Percentiles rank a stretch among this genome's conserved stretches.
Conservation (phyloP, 2,329 filamentous ascomycete genomes). For the Sporothrix schenckii region DNA sequence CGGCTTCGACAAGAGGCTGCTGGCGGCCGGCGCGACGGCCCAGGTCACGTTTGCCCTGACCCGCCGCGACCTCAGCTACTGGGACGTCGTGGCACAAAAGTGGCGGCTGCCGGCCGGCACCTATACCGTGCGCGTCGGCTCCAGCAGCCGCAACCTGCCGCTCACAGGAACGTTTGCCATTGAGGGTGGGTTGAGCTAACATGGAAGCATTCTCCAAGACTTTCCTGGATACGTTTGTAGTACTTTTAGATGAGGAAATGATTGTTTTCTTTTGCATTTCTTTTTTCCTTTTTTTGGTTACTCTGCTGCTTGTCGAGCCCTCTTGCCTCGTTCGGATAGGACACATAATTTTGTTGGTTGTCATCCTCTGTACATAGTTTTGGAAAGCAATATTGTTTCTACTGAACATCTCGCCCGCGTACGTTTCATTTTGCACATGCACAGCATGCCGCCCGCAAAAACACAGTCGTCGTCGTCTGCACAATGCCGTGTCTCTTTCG, state of each 20-base stretch:
- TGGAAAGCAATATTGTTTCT: background rate
- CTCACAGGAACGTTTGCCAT: slow-evolving; percentile 45
- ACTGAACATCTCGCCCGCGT: background rate
- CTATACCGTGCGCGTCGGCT: slow-evolving; percentile 50
- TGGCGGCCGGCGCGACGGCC: slow-evolving; percentile 49
- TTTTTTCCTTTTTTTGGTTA: background rate
- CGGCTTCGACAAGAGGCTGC: slow-evolving; percentile 64
- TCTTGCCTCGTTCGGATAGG: background rate
- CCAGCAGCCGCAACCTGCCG: slow-evolving; percentile 49
- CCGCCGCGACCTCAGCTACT: slow-evolving; percentile 66
- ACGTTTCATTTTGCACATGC: background rate
- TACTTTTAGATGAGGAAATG: background rate
- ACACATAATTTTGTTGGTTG: background rate
- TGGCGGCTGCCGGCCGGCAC: slow-evolving; percentile 56
- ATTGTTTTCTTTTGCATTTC: background rate
- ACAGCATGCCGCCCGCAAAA: slow-evolving; percentile 15
- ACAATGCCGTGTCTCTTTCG: slow-evolving; percentile 22
- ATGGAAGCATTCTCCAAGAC: no score
- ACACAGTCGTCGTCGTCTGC: background rate
- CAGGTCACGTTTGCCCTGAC: slow-evolving; percentile 58
- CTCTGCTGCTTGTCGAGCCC: background rate
- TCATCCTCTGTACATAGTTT: background rate
- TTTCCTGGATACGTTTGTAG: background rate
- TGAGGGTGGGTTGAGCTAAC: no score
- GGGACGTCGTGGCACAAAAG: slow-evolving; percentile 63